Conservation (phyloP, 306 rosid genomes). For the Gillenia trifoliata region DNA sequence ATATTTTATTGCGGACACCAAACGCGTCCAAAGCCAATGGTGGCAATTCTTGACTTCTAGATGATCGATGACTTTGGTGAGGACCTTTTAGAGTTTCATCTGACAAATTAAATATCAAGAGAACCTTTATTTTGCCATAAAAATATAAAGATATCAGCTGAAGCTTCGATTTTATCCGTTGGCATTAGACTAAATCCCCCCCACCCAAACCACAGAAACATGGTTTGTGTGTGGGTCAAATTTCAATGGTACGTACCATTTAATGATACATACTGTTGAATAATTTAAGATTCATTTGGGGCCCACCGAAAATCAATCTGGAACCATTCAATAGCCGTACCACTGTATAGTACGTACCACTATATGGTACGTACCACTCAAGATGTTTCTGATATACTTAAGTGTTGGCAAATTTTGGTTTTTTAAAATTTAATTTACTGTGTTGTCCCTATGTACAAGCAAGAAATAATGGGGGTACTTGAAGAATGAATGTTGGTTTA, state of each 20-base stretch:
- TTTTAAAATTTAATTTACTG: too few relatives aligned
- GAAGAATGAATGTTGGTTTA: not conserved
- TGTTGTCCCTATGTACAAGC: not conserved
- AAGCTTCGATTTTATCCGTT: slow-evolving; percentile 9
- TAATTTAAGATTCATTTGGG: too few relatives aligned
- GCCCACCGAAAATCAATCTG: too few relatives aligned
- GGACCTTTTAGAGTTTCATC: not conserved
- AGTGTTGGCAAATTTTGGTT: too few relatives aligned
- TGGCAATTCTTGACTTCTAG: slow-evolving; percentile 16
- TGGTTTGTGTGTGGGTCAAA: not conserved
- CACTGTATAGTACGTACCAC: too few relatives aligned
- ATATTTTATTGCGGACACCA: not conserved
- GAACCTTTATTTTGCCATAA: not conserved
- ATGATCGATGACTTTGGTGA: not conserved
- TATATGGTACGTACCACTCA: too few relatives aligned
- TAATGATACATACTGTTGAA: too few relatives aligned
- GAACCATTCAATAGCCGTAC: too few relatives aligned
- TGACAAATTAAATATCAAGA: not conserved
- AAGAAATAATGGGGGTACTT: not conserved
- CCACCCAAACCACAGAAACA: too few relatives aligned
- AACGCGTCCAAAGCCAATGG: not conserved
- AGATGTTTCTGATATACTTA: too few relatives aligned
- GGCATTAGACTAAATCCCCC: slow-evolving; percentile 1
- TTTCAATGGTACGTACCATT: too few relatives aligned
- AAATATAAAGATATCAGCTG: not conserved